Evolutionary conservation across 164 flowering plant species (phyloP), one percentile per base, ranked within the genome.

Genomic region (Magnolia officinalis): DNA sequence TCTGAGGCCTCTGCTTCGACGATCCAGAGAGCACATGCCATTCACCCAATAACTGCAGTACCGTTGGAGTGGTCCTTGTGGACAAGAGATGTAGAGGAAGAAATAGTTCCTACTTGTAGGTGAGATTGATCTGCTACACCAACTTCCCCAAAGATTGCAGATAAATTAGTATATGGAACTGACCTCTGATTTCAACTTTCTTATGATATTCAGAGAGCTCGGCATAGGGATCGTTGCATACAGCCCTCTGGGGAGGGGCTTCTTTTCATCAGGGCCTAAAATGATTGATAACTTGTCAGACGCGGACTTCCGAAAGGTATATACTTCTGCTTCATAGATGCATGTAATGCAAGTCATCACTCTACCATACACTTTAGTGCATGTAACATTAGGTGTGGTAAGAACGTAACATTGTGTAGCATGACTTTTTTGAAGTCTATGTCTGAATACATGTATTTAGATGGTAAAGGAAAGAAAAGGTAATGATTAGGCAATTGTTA

Each of bases 211-310:
- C 80, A 81, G 78, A 55, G 83, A 81, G 51, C 80, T 81, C 68
- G 93, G 91, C 18, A 88, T 88, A 59, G 91, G 90, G 3, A 88
- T 90, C 70, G 91, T 90, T 74, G 79, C 91, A 20, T 90, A 86
- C 70, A 83, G 89, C 72, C 93, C 90, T 63, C 74, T 90, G 1
- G 90, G 90, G n/a, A n/a, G 87, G n/a, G 92, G 93, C 9, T 90
- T 90, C 80, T 59, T 90, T 24, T 83, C 91, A 1, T 81, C 78
- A 9, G 92, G 90, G 14, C 80, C 88, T 11, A 85, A 84, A 76
- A 0, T 88, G 51, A 69, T 86, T n/a, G 90, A 88, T 67, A 78
- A 31, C 50, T 49, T 87, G 2, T 4, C 82, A 7, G 68, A 84
- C 3, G 73, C 37, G 10, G 94, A 90, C 76, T 76, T 19, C 45